phyloP scores from a whole-genome alignment of 2,329 filamentous ascomycete genomes.

The Alternaria sp. region DNA sequence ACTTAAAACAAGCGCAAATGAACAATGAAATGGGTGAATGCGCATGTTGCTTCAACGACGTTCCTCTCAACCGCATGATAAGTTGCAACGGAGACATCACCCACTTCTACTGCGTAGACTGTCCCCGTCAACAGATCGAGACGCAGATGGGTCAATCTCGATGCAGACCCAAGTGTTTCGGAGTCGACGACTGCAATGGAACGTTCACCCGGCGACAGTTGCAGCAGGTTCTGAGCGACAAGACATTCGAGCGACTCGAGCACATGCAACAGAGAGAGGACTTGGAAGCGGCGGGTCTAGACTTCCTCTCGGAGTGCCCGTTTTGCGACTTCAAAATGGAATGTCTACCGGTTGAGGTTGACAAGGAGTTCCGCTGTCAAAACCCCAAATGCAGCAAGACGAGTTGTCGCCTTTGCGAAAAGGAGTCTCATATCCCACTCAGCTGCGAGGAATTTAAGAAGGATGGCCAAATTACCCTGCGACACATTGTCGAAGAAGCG shows the following conservation, averaged over 20 bases:
- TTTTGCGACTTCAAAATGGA: constrained; percentile 84
- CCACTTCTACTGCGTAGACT: constrained; percentile 75
- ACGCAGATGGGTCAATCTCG: constrained; percentile 71
- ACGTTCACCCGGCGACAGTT: constrained; percentile 65
- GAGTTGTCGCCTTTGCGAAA: constrained; percentile 65
- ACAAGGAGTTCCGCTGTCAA: constrained; percentile 76
- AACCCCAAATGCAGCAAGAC: constrained; percentile 67
- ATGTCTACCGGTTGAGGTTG: constrained; percentile 68
- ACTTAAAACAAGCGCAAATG: constrained; percentile 35
- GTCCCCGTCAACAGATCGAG: constrained; percentile 70
- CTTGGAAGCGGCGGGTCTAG: constrained; percentile 71
- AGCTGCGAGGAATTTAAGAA: constrained; percentile 70
- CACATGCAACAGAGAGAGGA: constrained; percentile 73
- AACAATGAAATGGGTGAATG: constrained; percentile 66
- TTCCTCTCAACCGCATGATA: constrained; percentile 70
- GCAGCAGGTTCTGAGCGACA: constrained; percentile 63
- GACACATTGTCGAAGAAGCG: constrained; percentile 78
- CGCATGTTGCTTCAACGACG: constrained; percentile 73
- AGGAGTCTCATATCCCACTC: constrained; percentile 73
- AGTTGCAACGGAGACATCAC: constrained; percentile 64
- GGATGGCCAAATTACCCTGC: constrained; percentile 65
- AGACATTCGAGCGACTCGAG: constrained; percentile 67
- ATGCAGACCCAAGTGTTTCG: constrained; percentile 74
- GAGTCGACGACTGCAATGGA: constrained; percentile 62
- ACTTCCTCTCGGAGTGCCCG: constrained; percentile 76